These are phyloP conservation scores for Otatea glauca DNA, from an alignment of 176 grass and related monocot genomes.

Conservation along the genomic window DNA sequence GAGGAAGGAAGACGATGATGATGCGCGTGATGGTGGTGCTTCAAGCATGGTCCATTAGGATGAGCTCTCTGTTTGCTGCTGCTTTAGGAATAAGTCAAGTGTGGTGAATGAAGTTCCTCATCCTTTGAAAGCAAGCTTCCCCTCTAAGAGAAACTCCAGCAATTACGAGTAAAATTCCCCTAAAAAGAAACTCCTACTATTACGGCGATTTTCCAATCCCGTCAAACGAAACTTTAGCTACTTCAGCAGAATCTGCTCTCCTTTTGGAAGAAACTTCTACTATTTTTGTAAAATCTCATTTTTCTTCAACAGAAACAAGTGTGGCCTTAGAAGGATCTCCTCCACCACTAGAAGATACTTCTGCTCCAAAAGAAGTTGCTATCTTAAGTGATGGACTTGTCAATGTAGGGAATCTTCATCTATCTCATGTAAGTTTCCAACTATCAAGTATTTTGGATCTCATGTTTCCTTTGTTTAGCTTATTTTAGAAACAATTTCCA, in stretches of 20 bases:
- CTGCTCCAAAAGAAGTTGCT: slow-evolving; percentile 37
- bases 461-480: not conserved
- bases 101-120: slow-evolving; percentile 33
- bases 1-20: slow-evolving; percentile 48
- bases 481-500: not conserved
- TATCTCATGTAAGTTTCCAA: slow-evolving; percentile 56
- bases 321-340: slow-evolving; percentile 33
- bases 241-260: slow-evolving; percentile 39
- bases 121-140: slow-evolving; percentile 41
- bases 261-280: slow-evolving; percentile 46
- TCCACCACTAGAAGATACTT: slow-evolving; percentile 26
- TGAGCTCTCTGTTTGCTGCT: slow-evolving; percentile 6
- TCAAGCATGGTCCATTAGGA: slow-evolving; percentile 51
- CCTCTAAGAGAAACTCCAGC: slow-evolving; percentile 50
- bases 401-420: slow-evolving; percentile 44
- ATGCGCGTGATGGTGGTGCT: slow-evolving; percentile 38
- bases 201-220: slow-evolving; percentile 37
- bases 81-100: slow-evolving; percentile 24
- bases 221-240: slow-evolving; percentile 49
- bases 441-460: slow-evolving; percentile 27
- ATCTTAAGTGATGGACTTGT: slow-evolving; percentile 42
- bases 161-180: slow-evolving; percentile 40
- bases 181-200: slow-evolving; percentile 36
- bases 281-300: slow-evolving; percentile 32
- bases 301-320: slow-evolving; percentile 56